Conservation (phyloP, 2,329 filamentous ascomycete genomes). For the Talaromyces sp. region DNA sequence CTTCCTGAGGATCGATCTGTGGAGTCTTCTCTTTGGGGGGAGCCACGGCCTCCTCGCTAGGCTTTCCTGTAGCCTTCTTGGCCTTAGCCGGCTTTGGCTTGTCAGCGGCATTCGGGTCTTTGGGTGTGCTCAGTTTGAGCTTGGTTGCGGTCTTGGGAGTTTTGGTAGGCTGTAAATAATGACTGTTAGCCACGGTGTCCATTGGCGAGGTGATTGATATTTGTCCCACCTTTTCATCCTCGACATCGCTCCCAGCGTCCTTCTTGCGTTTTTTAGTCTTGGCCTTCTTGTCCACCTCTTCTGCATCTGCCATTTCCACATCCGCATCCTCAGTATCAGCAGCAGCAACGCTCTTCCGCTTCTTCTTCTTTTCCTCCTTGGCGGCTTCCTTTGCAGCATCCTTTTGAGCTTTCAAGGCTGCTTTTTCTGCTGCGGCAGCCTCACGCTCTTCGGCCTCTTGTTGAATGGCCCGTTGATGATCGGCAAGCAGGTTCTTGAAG, state of each 20-base stretch:
- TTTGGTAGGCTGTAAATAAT: slow-evolving; percentile 51
- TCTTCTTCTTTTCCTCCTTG: slow-evolving; percentile 50
- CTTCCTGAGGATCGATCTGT: slow-evolving; percentile 54
- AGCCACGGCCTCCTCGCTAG: slow-evolving; percentile 51
- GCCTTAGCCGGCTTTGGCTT: slow-evolving; percentile 23
- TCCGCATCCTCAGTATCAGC: slow-evolving; percentile 67
- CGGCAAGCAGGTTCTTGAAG: slow-evolving; percentile 73
- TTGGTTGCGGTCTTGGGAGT: slow-evolving; percentile 62
- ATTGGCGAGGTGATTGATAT: no score
- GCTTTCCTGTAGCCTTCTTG: slow-evolving; percentile 54
- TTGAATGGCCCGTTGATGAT: slow-evolving; percentile 55
- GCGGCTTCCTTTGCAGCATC: slow-evolving; percentile 49
- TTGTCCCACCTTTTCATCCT: slow-evolving; percentile 61
- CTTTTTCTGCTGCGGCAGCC: slow-evolving; percentile 58
- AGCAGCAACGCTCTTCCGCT: slow-evolving; percentile 54
- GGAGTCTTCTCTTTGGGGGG: slow-evolving; percentile 46
- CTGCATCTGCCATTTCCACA: slow-evolving; percentile 49
- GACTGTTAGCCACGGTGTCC: no score
- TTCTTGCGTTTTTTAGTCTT: slow-evolving; percentile 41
- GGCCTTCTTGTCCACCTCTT: slow-evolving; percentile 54
- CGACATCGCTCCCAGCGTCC: slow-evolving; percentile 61
- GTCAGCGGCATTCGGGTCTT: slow-evolving; percentile 52
- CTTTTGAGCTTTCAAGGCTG: slow-evolving; percentile 51
- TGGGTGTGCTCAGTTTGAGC: slow-evolving; percentile 53
- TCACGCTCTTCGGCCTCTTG: slow-evolving; percentile 63